Base-by-base conservation (phyloP, 495 filamentous ascomycete genomes). In the Recurvomyces mirabilis region DNA sequence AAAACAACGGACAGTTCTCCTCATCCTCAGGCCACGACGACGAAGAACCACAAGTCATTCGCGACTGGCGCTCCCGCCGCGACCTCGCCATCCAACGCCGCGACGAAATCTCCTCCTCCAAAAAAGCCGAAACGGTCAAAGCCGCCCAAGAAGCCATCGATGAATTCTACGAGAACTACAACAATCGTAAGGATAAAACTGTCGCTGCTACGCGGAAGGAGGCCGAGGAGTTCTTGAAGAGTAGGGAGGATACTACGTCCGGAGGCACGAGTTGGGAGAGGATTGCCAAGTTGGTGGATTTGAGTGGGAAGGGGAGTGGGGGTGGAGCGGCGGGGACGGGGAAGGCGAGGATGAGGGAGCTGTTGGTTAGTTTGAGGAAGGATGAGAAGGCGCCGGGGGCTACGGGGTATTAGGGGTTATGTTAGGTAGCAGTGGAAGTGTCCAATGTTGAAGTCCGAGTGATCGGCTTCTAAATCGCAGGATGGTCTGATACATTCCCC, bases 141-240 rank as follows among this genome's bases (percentile, higher is more conserved):
- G 84, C 84, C 51, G 93, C 93, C 28, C 86, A 81, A 47, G 70
- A 82, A 54, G 82, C 87, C 60, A 88, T 96, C 46, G 91, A 99
- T 56, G 93, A 94, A 56, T 99, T 99, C 70, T 99, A 99, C 69
- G 87, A 94, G 61, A 94, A 93, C 61, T 99, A 99, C 74, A 94
- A 94, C 68, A 79, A 80, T 59, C 94, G 94, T 68, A 84, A 87
- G 56, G 91, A 96, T 54, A 96, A 96, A 73, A 71, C 65, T 43
- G 77, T 93, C 50, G 73, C 79, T 30, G 82, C 88, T 68, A 87
- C 93, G 24, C 73, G 81, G 48, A 73, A 79, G 54, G 93, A 96
- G 53, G 91, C 88, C n/a, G 88, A 96, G 60, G 79, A 95, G 51
- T 96, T 95, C 66, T 67, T 95, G 22, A 78, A 76, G 38, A 84